These are phyloP conservation scores for Wickerhamomyces sydowiorum DNA, from an alignment of 805 yeast genomes.

Conservation along the genomic window DNA sequence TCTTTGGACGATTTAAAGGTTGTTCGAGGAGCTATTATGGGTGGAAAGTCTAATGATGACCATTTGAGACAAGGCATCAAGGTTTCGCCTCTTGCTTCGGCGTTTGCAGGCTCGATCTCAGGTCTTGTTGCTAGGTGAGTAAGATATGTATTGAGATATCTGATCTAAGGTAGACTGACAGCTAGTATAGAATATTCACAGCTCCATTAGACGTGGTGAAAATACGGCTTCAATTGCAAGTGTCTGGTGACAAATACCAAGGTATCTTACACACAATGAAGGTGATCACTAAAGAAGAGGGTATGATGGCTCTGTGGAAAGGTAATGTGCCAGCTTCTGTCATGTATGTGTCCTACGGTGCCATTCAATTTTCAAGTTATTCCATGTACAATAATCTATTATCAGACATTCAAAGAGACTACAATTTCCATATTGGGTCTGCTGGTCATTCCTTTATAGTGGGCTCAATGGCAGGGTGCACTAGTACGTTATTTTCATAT, in stretches of 20 bases:
- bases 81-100: slow-evolving; percentile 35
- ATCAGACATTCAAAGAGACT: slow-evolving; percentile 22
- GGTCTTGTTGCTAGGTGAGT: slow-evolving; percentile 35
- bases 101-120: slow-evolving; percentile 40
- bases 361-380: slow-evolving; percentile 74
- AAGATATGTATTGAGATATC: too few species aligned
- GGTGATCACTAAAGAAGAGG: slow-evolving; percentile 55
- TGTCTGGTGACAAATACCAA: slow-evolving; percentile 24
- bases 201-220: slow-evolving; percentile 81
- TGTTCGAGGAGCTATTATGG: too few species aligned
- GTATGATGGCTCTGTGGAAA: slow-evolving; percentile 81
- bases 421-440: slow-evolving; percentile 12
- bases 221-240: slow-evolving; percentile 65
- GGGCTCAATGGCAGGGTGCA: slow-evolving; percentile 74
- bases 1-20: too few species aligned
- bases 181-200: slow-evolving; percentile 45
- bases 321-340: slow-evolving; percentile 91
- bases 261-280: slow-evolving; percentile 33
- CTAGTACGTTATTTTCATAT: slow-evolving; percentile 70
- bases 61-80: slow-evolving; percentile 38
- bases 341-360: slow-evolving; percentile 82
- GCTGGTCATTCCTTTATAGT: slow-evolving; percentile 39
- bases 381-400: slow-evolving; percentile 45
- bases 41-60: slow-evolving; percentile 20
- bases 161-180: too few species aligned